phyloP scores from a whole-genome alignment of 352 stramenopile genomes.

The Aphanomyces euteiches region DNA sequence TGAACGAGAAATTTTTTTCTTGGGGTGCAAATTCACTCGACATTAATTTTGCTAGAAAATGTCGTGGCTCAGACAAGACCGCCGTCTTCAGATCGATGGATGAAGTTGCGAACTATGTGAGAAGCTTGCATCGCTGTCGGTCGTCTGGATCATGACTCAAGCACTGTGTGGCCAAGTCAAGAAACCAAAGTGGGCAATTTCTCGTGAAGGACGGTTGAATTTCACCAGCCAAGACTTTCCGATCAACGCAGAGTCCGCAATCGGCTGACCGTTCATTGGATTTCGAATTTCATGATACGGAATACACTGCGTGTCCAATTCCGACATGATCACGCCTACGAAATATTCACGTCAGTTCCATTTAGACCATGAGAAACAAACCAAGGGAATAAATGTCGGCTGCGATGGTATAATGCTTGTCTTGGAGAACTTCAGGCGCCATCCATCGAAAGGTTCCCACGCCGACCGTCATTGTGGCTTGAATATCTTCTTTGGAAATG shows the following conservation, averaged over 20 bases:
- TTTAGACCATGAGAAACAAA: no score
- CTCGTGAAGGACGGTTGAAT: conserved; percentile 7
- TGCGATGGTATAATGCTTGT: conserved; percentile 44
- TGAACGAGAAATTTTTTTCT: no score
- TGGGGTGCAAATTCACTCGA: no score
- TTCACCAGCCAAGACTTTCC: not conserved
- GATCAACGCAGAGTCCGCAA: conserved; percentile 18
- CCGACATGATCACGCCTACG: conserved; percentile 16
- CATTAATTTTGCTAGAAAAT: no score
- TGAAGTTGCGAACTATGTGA: no score
- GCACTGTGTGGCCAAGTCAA: conserved; percentile 42
- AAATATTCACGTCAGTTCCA: not conserved
- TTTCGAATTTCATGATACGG: conserved; percentile 23
- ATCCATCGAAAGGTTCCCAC: conserved; percentile 51
- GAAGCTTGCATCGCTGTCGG: conserved; percentile 40
- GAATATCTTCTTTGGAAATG: conserved; percentile 41
- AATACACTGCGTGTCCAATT: conserved; percentile 13
- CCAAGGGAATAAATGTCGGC: conserved; percentile 51
- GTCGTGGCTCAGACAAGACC: no score
- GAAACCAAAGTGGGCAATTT: conserved; percentile 8
- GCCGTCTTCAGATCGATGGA: no score
- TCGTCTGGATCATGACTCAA: conserved; percentile 43
- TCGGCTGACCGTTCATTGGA: not conserved
- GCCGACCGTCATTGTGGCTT: conserved; percentile 62
- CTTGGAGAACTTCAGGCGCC: conserved; percentile 46